Evolutionary conservation across 306 rosid genomes (phyloP).

Genomic region (Elaeagnus macrophylla): DNA sequence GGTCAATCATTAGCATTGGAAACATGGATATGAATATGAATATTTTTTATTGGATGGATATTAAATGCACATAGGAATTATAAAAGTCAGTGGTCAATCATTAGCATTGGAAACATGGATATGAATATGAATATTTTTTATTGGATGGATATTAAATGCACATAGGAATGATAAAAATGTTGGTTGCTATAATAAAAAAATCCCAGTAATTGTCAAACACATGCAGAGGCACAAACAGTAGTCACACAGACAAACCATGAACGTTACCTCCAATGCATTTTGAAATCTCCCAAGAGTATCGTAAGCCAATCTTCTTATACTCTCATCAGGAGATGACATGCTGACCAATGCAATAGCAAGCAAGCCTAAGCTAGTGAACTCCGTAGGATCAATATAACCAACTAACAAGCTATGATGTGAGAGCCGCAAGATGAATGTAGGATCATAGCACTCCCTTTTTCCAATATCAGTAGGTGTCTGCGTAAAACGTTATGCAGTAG

Average conservation of each 20-base stretch:
- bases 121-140: too few species aligned
- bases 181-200: too few species aligned
- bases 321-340: conserved; percentile 62
- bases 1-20: too few species aligned
- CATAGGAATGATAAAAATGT: too few species aligned
- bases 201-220: too few species aligned
- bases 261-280: conserved; percentile 53
- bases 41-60: too few species aligned
- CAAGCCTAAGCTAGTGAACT: conserved; percentile 76
- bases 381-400: conserved; percentile 67
- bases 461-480: conserved; percentile 36
- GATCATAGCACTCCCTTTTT: conserved; percentile 54
- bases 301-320: conserved; percentile 67
- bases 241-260: neutral
- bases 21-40: too few species aligned
- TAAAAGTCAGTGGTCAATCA: too few species aligned
- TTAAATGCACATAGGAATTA: too few species aligned
- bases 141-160: too few species aligned
- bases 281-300: conserved; percentile 48
- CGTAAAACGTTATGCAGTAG: conserved; percentile 11
- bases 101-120: too few species aligned
- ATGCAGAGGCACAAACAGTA: neutral
- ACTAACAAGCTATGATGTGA: conserved; percentile 53
- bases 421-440: conserved; percentile 71
- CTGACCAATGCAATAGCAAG: conserved; percentile 78